Percentiles rank a stretch among this genome's conserved stretches.
phyloP scores from a whole-genome alignment of 306 rosid species.

The Glycine soja region DNA sequence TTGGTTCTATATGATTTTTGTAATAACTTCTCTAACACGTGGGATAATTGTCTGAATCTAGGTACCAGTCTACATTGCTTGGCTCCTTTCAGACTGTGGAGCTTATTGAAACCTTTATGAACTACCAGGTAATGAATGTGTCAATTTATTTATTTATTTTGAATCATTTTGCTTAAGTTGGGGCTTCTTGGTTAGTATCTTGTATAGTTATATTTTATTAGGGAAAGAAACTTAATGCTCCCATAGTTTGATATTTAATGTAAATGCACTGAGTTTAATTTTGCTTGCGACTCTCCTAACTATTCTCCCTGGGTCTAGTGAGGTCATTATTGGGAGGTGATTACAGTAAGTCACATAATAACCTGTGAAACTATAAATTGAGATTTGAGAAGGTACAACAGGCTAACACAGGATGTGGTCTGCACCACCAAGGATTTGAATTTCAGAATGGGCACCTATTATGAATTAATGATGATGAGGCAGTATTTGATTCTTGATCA shows the following conservation, averaged over 20 bases:
- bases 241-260: constrained; percentile 24
- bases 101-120: constrained; percentile 95
- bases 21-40: constrained; percentile 9
- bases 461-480: not conserved
- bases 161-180: not conserved
- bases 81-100: constrained; percentile 96
- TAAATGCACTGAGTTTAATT: not conserved
- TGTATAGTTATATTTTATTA: constrained; percentile 19
- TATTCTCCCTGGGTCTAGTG: no score
- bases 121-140: constrained; percentile 78
- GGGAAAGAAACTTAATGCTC: constrained; percentile 5
- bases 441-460: not conserved
- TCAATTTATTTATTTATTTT: not conserved
- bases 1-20: constrained; percentile 9
- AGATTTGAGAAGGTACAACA: constrained; percentile 4
- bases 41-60: constrained; percentile 48
- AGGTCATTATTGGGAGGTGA: no score
- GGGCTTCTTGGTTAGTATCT: not conserved
- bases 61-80: constrained; percentile 95
- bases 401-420: not conserved
- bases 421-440: constrained; percentile 15
- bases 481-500: not conserved
- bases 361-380: constrained; percentile 4
- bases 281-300: no score
- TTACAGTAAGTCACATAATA: no score